phyloP scores from a whole-genome alignment of 352 stramenopile genomes.

The Phytophthora podocarpi region DNA sequence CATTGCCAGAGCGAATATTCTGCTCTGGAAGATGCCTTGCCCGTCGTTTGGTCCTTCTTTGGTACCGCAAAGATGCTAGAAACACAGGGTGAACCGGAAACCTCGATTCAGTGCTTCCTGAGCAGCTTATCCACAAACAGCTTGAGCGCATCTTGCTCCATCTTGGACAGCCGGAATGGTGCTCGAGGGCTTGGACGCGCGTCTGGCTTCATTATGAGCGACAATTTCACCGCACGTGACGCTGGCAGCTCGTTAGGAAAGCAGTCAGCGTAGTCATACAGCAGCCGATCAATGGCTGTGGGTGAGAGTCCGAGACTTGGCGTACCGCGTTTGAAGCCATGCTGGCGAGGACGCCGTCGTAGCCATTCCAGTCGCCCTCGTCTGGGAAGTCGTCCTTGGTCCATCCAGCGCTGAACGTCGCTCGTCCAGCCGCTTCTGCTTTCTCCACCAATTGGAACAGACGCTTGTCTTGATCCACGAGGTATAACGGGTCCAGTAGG shows the following conservation, averaged over 20 bases:
- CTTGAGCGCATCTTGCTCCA: conserved; percentile 6
- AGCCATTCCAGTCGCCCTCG: neutral
- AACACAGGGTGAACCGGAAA: conserved; percentile 9
- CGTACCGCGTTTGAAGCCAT: too few relatives aligned
- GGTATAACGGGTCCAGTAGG: neutral
- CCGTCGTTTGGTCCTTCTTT: conserved; percentile 10
- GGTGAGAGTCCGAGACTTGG: neutral
- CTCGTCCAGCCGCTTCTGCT: neutral
- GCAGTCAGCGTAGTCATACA: neutral
- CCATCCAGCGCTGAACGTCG: too few relatives aligned
- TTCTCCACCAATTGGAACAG: neutral
- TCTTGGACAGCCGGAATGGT: conserved; percentile 8
- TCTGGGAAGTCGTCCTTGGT: too few relatives aligned
- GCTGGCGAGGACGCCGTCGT: neutral
- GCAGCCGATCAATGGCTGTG: neutral
- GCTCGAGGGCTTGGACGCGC: conserved; percentile 8
- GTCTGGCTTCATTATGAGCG: conserved; percentile 8
- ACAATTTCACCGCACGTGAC: conserved; percentile 6
- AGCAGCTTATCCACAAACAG: conserved; percentile 15
- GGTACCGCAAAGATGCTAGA: conserved; percentile 26
- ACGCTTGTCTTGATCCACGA: neutral
- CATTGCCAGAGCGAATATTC: conserved; percentile 7
- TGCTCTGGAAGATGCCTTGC: neutral
- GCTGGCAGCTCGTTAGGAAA: conserved; percentile 15
- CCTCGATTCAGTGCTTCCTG: conserved; percentile 18